Conservation (phyloP, 176 grass and related monocot genomes). For the Zoysia japonica region DNA sequence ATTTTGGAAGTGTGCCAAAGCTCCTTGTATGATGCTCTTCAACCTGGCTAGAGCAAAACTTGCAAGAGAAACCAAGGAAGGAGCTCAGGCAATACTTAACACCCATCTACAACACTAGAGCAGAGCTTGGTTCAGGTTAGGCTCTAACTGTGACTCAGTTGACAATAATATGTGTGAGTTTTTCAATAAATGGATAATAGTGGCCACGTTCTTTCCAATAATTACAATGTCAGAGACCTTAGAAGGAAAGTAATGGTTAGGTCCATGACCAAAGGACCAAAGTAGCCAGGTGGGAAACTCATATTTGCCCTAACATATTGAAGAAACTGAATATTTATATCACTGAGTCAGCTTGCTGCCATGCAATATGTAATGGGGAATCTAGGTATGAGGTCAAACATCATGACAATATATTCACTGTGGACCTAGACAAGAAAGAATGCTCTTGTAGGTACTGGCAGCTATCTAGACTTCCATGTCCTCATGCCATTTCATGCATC, state of each 20-base stretch:
- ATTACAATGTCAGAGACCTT: not conserved
- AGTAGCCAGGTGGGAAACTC: too few species aligned
- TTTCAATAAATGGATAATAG: not conserved
- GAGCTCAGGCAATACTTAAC: not conserved
- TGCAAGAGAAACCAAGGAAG: not conserved
- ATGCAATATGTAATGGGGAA: too few species aligned
- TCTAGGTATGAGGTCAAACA: too few species aligned
- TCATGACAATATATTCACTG: too few species aligned
- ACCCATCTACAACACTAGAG: not conserved
- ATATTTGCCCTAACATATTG: too few species aligned
- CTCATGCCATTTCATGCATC: too few species aligned
- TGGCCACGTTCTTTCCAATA: not conserved
- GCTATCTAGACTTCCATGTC: too few species aligned
- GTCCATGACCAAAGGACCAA: not conserved
- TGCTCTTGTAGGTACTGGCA: too few species aligned
- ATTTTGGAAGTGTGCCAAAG: not conserved
- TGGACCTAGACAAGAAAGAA: too few species aligned
- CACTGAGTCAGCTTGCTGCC: too few species aligned
- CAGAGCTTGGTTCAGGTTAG: not conserved
- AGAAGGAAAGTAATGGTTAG: not conserved
- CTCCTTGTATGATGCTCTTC: not conserved
- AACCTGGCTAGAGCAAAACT: not conserved
- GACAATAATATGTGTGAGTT: not conserved
- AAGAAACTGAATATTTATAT: too few species aligned
- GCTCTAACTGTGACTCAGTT: not conserved